Percentiles rank a stretch among this genome's conserved stretches.
phyloP scores from a whole-genome alignment of 768 basidiomycete genomes.

The Wakefieldia striispora region DNA sequence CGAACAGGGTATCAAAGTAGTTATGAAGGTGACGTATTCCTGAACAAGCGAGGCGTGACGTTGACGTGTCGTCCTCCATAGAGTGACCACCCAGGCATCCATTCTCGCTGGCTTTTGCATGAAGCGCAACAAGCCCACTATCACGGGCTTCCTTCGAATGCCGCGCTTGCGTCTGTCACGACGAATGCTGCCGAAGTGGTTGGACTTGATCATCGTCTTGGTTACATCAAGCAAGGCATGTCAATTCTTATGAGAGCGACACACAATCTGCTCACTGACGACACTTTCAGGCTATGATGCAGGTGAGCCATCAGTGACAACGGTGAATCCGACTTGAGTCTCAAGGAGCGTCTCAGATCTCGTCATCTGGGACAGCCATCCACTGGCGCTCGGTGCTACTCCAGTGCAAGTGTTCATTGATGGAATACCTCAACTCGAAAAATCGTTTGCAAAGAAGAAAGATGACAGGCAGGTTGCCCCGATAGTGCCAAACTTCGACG shows the following conservation, averaged over 20 bases:
- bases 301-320: conserved; percentile 19
- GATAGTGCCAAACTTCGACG: conserved; percentile 52
- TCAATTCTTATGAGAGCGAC: background rate
- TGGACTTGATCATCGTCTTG: conserved; percentile 80
- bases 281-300: conserved; percentile 62
- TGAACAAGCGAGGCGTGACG: background rate
- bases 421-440: conserved; percentile 62
- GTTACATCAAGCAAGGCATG: conserved; percentile 62
- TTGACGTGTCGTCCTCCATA: conserved; percentile 23
- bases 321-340: background rate
- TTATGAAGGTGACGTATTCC: conserved; percentile 44
- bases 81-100: conserved; percentile 65
- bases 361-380: conserved; percentile 73
- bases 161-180: conserved; percentile 74
- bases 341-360: conserved; percentile 36
- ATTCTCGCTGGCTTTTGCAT: conserved; percentile 74
- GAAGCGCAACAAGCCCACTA: conserved; percentile 86
- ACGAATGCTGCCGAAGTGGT: conserved; percentile 67
- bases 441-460: conserved; percentile 45
- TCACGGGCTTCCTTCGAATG: conserved; percentile 69
- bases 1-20: conserved; percentile 46
- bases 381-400: conserved; percentile 74
- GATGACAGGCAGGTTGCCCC: conserved; percentile 50
- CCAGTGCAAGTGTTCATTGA: conserved; percentile 83
- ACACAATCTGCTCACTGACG: conserved; percentile 2